Evolutionary conservation across 257 asterid species (phyloP), one percentile per base, ranked within the genome.

Genomic region (Przewalskia tangutica): DNA sequence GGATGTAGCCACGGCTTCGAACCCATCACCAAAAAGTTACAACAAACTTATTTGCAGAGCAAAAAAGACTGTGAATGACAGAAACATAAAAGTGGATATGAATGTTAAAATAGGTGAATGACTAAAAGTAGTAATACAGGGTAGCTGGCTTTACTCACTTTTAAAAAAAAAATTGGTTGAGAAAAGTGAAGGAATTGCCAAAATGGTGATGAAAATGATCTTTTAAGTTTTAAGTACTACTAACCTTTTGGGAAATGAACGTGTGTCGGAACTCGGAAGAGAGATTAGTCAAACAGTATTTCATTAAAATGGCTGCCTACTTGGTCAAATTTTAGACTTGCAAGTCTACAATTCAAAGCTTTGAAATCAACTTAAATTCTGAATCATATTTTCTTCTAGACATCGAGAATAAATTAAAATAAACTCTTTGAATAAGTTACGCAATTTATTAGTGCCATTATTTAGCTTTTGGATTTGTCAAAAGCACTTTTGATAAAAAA

Each of bases 1-100:
- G 88, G 89, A 83, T 82, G 50, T 8, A 88, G 71, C 89, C 87
- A 86, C 70, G 89, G 89, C 87, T 88, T 88, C 82, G 91, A 85
- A 65, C 85, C 89, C 90, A 87, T 86, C 86, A 78, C 64, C 53
- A 20, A 71, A 38, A 27, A 11, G 13, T n/a, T 23, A 20, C 20
- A 50, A 46, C 56, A 70, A n/a, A 17, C 20, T 17, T 56, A n/a
- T n/a, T 56, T 56, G 27, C 9, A n/a, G 7, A 60, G 16, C 38
- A 46, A 54, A 54, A 65, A 64, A 64, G 10, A 64, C 10, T 32
- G 10, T 12, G 46, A 12, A 34, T 64, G n/a, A 64, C 71, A 64
- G 20, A 64, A 27, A 64, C 44, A 64, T 34, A 66, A 66, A 66
- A 14, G 11, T 36, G 50, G 48, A 66, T 66, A 11, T 73, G 77